Percentiles rank a stretch among this genome's conserved stretches.
Evolutionary conservation across 805 yeast genomes (phyloP).

Genomic region (Kregervanrija pseudodelftensis): DNA sequence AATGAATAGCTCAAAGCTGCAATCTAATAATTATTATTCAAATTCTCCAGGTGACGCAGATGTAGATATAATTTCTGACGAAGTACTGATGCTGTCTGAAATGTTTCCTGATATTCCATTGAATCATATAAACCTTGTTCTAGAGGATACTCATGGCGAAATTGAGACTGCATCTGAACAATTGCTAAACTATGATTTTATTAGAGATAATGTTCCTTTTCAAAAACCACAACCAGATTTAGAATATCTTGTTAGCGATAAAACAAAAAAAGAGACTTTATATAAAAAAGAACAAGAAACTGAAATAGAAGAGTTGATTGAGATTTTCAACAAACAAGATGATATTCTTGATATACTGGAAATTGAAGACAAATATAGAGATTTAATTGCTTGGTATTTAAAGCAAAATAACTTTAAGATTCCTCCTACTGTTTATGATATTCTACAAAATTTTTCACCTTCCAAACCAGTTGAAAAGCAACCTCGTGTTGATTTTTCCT

Average conservation of each 20-base stretch:
- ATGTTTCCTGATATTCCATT: constrained; percentile 40
- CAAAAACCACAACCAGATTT: constrained; percentile 28
- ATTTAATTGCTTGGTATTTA: constrained; percentile 9
- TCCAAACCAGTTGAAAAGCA: constrained; percentile 11
- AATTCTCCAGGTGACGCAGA: too few species aligned
- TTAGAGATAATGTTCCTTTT: constrained; percentile 11
- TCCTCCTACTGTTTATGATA: constrained; percentile 12
- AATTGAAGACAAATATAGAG: constrained; percentile 3
- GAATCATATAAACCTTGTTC: constrained; percentile 23
- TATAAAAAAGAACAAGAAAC: constrained; percentile 12
- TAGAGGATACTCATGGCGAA: constrained; percentile 27
- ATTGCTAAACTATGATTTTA: constrained; percentile 20
- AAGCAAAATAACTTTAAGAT: constrained; percentile 8
- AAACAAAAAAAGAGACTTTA: not conserved
- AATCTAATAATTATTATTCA: too few species aligned
- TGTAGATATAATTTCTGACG: not conserved
- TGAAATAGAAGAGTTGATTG: not conserved
- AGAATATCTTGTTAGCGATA: not conserved
- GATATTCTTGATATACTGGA: constrained; percentile 8
- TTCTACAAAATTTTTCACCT: constrained; percentile 11
- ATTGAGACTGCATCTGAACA: constrained; percentile 26
- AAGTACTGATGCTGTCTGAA: constrained; percentile 18
- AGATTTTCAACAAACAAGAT: constrained; percentile 10
- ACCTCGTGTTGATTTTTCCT: not conserved
- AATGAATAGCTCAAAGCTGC: too few species aligned